phyloP scores from a whole-genome alignment of 768 basidiomycete genomes.

The Tylopilus felleus region DNA sequence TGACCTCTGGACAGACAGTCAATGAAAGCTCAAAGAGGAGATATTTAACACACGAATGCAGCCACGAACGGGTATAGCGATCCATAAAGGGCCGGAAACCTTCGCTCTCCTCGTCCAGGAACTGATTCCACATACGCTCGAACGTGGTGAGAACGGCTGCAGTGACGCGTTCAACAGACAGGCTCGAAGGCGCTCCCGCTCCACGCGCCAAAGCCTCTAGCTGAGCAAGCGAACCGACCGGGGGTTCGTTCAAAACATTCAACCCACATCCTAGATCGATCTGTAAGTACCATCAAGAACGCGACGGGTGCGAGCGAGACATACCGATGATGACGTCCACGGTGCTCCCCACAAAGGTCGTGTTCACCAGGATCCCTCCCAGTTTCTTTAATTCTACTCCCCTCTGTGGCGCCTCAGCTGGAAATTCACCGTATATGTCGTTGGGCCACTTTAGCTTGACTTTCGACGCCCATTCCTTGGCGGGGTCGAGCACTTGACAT shows the following conservation, averaged over 20 bases:
- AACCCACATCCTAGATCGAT: conserved; percentile 74
- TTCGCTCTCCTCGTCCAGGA: conserved; percentile 45
- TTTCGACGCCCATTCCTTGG: conserved; percentile 41
- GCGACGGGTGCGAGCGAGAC: conserved; percentile 20
- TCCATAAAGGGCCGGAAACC: conserved; percentile 84
- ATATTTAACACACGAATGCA: conserved; percentile 74
- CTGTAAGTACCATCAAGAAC: not conserved
- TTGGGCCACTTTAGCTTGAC: conserved; percentile 96
- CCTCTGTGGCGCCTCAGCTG: conserved; percentile 29
- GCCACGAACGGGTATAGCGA: conserved; percentile 77
- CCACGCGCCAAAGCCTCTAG: conserved; percentile 41
- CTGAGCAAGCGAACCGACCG: conserved; percentile 78
- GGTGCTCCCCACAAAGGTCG: conserved; percentile 68
- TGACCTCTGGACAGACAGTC: conserved; percentile 59
- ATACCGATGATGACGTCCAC: conserved; percentile 81
- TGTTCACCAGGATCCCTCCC: conserved; percentile 90
- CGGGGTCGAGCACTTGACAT: conserved; percentile 58
- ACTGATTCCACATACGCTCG: conserved; percentile 72
- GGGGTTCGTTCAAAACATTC: conserved; percentile 79
- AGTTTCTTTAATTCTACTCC: conserved; percentile 64
- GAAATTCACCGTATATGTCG: conserved; percentile 78
- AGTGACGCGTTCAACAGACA: conserved; percentile 71
- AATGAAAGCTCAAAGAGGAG: not conserved
- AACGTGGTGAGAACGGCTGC: conserved; percentile 76
- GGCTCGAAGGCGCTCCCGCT: conserved; percentile 13